phyloP scores from a whole-genome alignment of 2,329 filamentous ascomycete genomes.

The Teratosphaeria pseudoeucalypti region DNA sequence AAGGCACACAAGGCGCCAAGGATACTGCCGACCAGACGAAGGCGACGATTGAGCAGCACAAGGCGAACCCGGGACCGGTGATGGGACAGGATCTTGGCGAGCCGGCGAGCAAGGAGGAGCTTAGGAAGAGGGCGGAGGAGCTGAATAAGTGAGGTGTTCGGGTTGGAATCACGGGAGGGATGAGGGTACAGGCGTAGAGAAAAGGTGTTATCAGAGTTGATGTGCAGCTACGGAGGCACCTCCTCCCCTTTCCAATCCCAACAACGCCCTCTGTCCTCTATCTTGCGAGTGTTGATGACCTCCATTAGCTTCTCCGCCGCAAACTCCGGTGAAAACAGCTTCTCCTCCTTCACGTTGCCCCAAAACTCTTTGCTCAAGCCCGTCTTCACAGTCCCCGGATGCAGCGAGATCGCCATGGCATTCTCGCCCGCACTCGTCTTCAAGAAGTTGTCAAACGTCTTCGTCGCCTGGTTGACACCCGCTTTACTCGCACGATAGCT shows the following conservation, averaged over 20 bases:
- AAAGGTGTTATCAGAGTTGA: not conserved
- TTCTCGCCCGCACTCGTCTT: slow-evolving; percentile 46
- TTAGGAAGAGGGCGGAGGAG: slow-evolving; percentile 41
- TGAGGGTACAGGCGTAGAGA: not conserved
- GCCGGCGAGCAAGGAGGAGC: slow-evolving; percentile 38
- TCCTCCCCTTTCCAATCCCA: slow-evolving; percentile 63
- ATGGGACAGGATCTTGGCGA: slow-evolving; percentile 35
- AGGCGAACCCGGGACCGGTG: slow-evolving; percentile 35
- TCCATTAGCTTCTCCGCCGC: slow-evolving; percentile 55
- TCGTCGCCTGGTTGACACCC: slow-evolving; percentile 59
- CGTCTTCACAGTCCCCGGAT: slow-evolving; percentile 74
- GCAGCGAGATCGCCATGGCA: slow-evolving; percentile 59
- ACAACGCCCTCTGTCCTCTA: slow-evolving; percentile 50
- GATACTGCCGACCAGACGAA: not conserved
- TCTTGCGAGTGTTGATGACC: slow-evolving; percentile 41
- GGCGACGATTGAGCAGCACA: slow-evolving; percentile 23
- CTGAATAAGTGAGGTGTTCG: slow-evolving; percentile 30
- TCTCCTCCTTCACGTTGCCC: slow-evolving; percentile 49
- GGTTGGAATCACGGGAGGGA: not conserved
- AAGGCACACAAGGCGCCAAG: not conserved
- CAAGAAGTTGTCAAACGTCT: slow-evolving; percentile 61
- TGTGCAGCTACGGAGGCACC: slow-evolving; percentile 42
- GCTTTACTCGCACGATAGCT: slow-evolving; percentile 69
- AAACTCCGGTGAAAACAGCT: slow-evolving; percentile 57
- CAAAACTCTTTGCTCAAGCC: slow-evolving; percentile 64